Conservation (phyloP, 2,329 filamentous ascomycete species). For the Neofusicoccum kwambonambiense region DNA sequence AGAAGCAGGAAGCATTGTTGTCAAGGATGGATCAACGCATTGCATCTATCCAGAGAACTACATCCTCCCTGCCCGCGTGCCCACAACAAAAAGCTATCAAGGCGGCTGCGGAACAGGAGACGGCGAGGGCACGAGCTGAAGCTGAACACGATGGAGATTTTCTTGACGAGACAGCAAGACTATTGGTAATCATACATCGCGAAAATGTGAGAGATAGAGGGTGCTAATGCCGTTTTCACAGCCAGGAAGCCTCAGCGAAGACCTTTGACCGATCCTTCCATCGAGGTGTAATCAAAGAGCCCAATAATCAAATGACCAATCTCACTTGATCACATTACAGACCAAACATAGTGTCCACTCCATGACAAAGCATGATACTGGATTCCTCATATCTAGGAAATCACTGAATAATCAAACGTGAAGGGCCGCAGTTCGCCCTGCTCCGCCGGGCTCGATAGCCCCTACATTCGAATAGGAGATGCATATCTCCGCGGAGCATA, state of each 20-base stretch:
- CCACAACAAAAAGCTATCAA: not conserved
- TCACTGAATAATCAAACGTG: too few relatives aligned
- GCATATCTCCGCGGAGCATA: too few relatives aligned
- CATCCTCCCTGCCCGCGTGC: not conserved
- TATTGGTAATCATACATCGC: not conserved
- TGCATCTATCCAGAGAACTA: not conserved
- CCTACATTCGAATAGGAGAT: too few relatives aligned
- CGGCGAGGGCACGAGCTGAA: not conserved
- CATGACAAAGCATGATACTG: too few relatives aligned
- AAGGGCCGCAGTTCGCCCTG: too few relatives aligned
- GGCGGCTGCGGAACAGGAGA: not conserved
- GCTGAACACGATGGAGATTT: not conserved
- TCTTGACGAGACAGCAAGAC: not conserved
- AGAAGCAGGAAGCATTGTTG: slow-evolving; percentile 4
- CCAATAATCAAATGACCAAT: too few relatives aligned
- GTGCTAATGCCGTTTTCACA: not conserved
- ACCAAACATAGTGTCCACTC: too few relatives aligned
- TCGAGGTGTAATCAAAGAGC: too few relatives aligned
- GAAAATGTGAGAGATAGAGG: not conserved
- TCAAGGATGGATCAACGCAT: slow-evolving; percentile 9
- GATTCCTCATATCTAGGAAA: too few relatives aligned
- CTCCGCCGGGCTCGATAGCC: too few relatives aligned
- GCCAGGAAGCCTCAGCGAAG: not conserved
- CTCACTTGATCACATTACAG: too few relatives aligned
- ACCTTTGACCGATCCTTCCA: not conserved